Evolutionary conservation across 2,329 filamentous ascomycete genomes (phyloP).

Genomic region (Hypoxylon sp.): DNA sequence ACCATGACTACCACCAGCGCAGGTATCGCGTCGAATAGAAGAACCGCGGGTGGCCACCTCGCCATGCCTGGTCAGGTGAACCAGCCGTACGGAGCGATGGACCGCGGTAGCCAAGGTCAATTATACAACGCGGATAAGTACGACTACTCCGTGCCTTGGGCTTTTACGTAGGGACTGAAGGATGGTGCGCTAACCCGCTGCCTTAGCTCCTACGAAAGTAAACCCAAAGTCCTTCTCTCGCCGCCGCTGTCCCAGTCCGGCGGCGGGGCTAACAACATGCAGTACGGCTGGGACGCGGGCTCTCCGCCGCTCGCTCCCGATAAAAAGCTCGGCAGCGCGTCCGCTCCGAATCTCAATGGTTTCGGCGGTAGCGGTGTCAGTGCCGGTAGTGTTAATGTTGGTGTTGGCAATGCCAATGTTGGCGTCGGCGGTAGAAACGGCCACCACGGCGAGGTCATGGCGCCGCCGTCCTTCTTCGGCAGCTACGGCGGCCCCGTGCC

Average conservation of each 20-base stretch:
- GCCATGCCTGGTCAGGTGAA: slow-evolving; percentile 29
- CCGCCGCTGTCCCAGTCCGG: slow-evolving; percentile 3
- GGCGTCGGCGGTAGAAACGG: no score
- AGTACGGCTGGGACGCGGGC: slow-evolving; percentile 21
- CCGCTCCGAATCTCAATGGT: neutral
- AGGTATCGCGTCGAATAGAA: neutral
- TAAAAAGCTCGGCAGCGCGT: neutral
- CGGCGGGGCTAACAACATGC: neutral
- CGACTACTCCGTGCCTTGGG: no score
- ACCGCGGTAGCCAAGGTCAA: slow-evolving; percentile 4
- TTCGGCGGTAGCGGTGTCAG: neutral
- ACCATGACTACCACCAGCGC: slow-evolving; percentile 4
- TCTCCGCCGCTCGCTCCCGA: neutral
- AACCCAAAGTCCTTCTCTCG: slow-evolving; percentile 17
- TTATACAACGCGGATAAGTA: slow-evolving; percentile 15
- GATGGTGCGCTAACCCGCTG: neutral
- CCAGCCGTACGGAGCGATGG: slow-evolving; percentile 10
- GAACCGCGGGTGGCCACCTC: slow-evolving; percentile 17
- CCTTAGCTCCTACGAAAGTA: slow-evolving; percentile 25
- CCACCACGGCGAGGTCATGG: slow-evolving; percentile 4
- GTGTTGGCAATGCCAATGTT: neutral
- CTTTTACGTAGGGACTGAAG: no score
- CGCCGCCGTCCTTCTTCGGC: slow-evolving; percentile 23
- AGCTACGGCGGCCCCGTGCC: slow-evolving; percentile 1
- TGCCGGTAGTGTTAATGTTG: no score